Evolutionary conservation across 805 yeast species (phyloP).

Genomic region (Kodamaea nitidulidarum): DNA sequence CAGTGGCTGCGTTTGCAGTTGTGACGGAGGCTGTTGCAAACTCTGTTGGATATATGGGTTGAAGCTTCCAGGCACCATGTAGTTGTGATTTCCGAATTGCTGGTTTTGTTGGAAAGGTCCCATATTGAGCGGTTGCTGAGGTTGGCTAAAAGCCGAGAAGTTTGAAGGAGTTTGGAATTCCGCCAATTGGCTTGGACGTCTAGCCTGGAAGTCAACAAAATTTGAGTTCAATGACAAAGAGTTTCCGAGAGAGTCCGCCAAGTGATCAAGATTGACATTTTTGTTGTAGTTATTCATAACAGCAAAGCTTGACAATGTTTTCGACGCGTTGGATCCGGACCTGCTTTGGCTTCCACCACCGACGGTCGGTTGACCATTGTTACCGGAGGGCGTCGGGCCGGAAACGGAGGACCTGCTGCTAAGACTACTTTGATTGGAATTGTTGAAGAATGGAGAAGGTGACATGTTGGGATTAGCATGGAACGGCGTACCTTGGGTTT

Average conservation of each 20-base stretch:
- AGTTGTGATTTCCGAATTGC: slow-evolving; percentile 6
- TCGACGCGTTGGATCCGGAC: slow-evolving; percentile 10
- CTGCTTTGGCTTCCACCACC: slow-evolving; percentile 3
- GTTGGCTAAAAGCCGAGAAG: slow-evolving; percentile 1
- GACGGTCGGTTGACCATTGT: not conserved
- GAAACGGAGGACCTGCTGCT: slow-evolving; percentile 3
- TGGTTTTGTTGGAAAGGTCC: slow-evolving; percentile 10
- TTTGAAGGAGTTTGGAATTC: slow-evolving; percentile 18
- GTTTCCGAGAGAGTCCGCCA: slow-evolving; percentile 28
- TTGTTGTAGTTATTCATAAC: slow-evolving; percentile 26
- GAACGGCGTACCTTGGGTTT: slow-evolving; percentile 2
- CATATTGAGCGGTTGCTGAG: slow-evolving; percentile 5
- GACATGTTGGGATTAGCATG: slow-evolving; percentile 5
- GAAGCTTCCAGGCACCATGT: slow-evolving; percentile 6
- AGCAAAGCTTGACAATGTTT: slow-evolving; percentile 25
- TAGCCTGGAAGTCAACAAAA: slow-evolving; percentile 36
- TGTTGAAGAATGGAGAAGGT: slow-evolving; percentile 5
- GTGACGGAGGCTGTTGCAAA: slow-evolving; percentile 9
- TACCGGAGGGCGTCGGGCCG: slow-evolving; percentile 1
- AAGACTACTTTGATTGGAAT: not conserved
- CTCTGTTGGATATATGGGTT: slow-evolving; percentile 12
- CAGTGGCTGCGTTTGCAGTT: not conserved
- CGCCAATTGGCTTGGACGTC: slow-evolving; percentile 42
- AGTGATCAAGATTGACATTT: slow-evolving; percentile 21
- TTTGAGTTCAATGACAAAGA: slow-evolving; percentile 29